phyloP scores from a whole-genome alignment of 306 rosid genomes.

The Prunus persica region Prunus_persica_NCBIv2 NC_034012.1:19894501-19895000 shows the following conservation, averaged over 20 bases:
- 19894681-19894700: slow-evolving; percentile 73
- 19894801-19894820: slow-evolving; percentile 81
- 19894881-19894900: slow-evolving; percentile 77
- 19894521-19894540: slow-evolving; percentile 56
- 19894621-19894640: slow-evolving; percentile 53
- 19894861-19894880: slow-evolving; percentile 72
- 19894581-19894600: slow-evolving; percentile 41
- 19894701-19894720: slow-evolving; percentile 70
- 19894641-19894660: slow-evolving; percentile 74
- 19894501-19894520: slow-evolving; percentile 29
- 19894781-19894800: slow-evolving; percentile 62
- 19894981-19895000: slow-evolving; percentile 5
- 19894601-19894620: slow-evolving; percentile 53
- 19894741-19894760: slow-evolving; percentile 87
- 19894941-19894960: slow-evolving; percentile 44
- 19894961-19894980: slow-evolving; percentile 39
- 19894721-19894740: slow-evolving; percentile 61
- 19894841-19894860: slow-evolving; percentile 66
- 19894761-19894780: slow-evolving; percentile 58
- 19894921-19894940: slow-evolving; percentile 40
- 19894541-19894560: slow-evolving; percentile 77
- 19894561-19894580: slow-evolving; percentile 68
- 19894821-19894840: slow-evolving; percentile 74
- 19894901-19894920: slow-evolving; percentile 88
- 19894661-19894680: slow-evolving; percentile 91